Evolutionary conservation across 78 protist genomes (phyloP), one percentile per base, ranked within the genome.

Genomic region (Tieghemostelium lacteum): DNA sequence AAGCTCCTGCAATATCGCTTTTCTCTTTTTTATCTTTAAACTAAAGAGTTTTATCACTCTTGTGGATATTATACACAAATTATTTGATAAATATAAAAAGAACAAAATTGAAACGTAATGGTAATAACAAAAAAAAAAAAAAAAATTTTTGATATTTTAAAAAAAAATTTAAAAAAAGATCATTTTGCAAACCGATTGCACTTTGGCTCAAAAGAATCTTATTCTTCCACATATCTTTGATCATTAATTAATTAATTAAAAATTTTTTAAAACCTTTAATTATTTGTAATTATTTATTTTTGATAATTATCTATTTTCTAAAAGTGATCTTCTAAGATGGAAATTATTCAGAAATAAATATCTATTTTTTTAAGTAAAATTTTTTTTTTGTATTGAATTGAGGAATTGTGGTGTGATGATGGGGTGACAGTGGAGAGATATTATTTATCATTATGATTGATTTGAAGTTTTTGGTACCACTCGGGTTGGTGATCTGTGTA

Each of bases 401-500:
- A n/a, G n/a, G n/a, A n/a, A n/a, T n/a, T n/a, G n/a, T n/a, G n/a
- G n/a, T n/a, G n/a, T n/a, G n/a, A n/a, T n/a, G n/a, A n/a, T n/a
- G n/a, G n/a, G n/a, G n/a, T n/a, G n/a, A n/a, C n/a, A n/a, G n/a
- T n/a, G n/a, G n/a, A n/a, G n/a, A n/a, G n/a, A n/a, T n/a, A n/a
- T n/a, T n/a, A n/a, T n/a, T n/a, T n/a, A n/a, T n/a, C n/a, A n/a
- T n/a, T n/a, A n/a, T n/a, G n/a, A n/a, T n/a, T n/a, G n/a, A n/a
- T n/a, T n/a, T n/a, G n/a, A n/a, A n/a, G n/a, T 19, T 29, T 14
- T 49, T 31, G 63, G 28, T 83, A 83, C 91, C 91, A 83, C 29
- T 40, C 39, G 1, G 91, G 91, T n/a, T 61, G 52, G 16, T 83
- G 78, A 29, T 83, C 42, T 36, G 50, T 49, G 40, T 92, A 92